Base-by-base conservation (phyloP, 83 land plant genomes). In the Thuja plicata region DNA sequence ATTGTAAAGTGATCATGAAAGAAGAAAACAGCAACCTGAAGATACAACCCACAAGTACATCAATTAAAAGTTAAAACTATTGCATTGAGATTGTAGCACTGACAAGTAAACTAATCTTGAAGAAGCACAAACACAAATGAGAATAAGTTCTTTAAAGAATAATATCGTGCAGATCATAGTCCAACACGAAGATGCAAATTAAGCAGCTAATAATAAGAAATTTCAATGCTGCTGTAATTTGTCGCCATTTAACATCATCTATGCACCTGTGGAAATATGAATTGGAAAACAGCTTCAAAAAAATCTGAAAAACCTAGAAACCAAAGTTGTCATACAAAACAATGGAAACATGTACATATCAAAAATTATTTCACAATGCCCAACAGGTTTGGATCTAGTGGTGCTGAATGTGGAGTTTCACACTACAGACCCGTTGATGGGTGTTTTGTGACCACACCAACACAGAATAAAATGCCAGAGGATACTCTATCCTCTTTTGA, bases 11-110 rank as follows among this genome's bases (percentile, higher is more conserved):
- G 89, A 86, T 96, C 98, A 89, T 94, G 96, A 88, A 96, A 96
- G 90, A 94, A 96, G 84, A 96, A 88, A 50, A 96, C 93, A 52
- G 97, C 97, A 91, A 94, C 98, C 98, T 96, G 93, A 34, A 89
- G 27, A 60, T 60, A 84, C 88, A 55, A 35, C 27, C 34, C 70
- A 62, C 37, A 5, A 35, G 27, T 66, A 66, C 50, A 87, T 87
- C 32, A 21, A 84, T 54, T 52, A 84, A 9, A 34, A 21, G 54
- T 54, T 52, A 84, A 9, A 34, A 32, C 50, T 34, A 16, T 35
- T 84, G 38, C 62, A 84, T 17, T 48, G 82, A 46, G 12, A 84
- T 35, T 8, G 40, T 34, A 45, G 86, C 60, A 52, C 57, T 5
- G 32, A 50, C 17, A 54, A 41, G 7, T 52, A 54, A 8, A 50